Conservation (phyloP, 164 flowering plant genomes). For the Buxus sempervirens region DNA sequence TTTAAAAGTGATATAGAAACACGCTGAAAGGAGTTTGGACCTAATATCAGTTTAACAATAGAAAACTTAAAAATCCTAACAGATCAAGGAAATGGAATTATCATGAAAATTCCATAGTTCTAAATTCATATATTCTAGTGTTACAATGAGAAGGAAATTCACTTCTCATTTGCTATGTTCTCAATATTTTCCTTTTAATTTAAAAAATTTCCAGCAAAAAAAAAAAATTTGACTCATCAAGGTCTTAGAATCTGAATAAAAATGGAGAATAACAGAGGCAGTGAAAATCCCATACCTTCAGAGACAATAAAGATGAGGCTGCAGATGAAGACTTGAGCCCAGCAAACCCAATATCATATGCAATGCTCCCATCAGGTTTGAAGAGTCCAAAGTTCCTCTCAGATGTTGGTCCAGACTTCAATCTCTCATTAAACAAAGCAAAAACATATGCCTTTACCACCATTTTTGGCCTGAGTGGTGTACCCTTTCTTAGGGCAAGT, state of each 20-base stretch:
- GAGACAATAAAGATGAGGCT: slow-evolving; percentile 28
- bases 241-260: neutral
- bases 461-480: slow-evolving; percentile 55
- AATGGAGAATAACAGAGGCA: neutral
- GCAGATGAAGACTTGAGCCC: slow-evolving; percentile 57
- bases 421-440: slow-evolving; percentile 69
- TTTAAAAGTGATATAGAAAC: too few relatives aligned
- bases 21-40: too few relatives aligned
- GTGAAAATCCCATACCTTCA: slow-evolving; percentile 39
- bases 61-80: too few relatives aligned
- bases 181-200: too few relatives aligned
- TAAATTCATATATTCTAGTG: too few relatives aligned
- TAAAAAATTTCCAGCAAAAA: too few relatives aligned
- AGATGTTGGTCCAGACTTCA: slow-evolving; percentile 61
- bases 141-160: too few relatives aligned
- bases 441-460: slow-evolving; percentile 55
- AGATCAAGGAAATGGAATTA: too few relatives aligned
- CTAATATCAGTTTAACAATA: too few relatives aligned
- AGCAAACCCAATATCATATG: slow-evolving; percentile 66
- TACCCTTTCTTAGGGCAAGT: slow-evolving; percentile 59
- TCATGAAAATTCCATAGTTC: too few relatives aligned
- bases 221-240: neutral
- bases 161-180: too few relatives aligned
- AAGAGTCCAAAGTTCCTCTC: slow-evolving; percentile 69
- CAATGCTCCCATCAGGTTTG: slow-evolving; percentile 63